phyloP scores from a whole-genome alignment of 441 rosid species.

The Euphorbia corollata region DNA sequence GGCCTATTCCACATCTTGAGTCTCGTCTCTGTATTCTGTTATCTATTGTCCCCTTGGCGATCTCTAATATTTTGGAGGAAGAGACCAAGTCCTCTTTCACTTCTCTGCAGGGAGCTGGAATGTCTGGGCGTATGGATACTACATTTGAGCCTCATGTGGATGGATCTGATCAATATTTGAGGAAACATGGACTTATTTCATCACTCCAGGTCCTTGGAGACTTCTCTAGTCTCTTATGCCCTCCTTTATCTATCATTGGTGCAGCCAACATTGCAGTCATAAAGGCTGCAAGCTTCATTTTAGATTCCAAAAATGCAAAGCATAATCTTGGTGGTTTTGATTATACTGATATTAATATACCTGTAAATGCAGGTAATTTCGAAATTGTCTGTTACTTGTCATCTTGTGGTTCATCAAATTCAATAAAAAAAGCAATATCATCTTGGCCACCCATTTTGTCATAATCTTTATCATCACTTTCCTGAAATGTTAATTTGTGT shows the following conservation, averaged over 20 bases:
- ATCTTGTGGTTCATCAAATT: constrained; percentile 6
- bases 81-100: constrained; percentile 22
- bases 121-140: constrained; percentile 25
- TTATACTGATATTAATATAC: constrained; percentile 23
- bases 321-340: constrained; percentile 25
- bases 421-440: not conserved
- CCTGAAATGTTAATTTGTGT: constrained; percentile 12
- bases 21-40: constrained; percentile 57
- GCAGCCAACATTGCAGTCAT: constrained; percentile 49
- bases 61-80: constrained; percentile 38
- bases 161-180: constrained; percentile 24
- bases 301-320: constrained; percentile 29
- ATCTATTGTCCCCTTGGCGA: constrained; percentile 57
- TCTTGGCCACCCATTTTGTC: not conserved
- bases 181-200: constrained; percentile 37
- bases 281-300: constrained; percentile 45
- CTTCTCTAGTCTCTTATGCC: constrained; percentile 47
- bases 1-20: constrained; percentile 62
- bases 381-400: constrained; percentile 13
- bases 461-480: constrained; percentile 6
- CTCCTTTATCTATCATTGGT: constrained; percentile 39
- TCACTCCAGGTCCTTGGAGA: constrained; percentile 56
- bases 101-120: constrained; percentile 23
- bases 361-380: constrained; percentile 35
- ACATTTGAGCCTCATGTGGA: constrained; percentile 23